These are phyloP conservation scores for Termitomyces sp. DNA, from an alignment of 768 basidiomycete species.

Conservation along the genomic window DNA sequence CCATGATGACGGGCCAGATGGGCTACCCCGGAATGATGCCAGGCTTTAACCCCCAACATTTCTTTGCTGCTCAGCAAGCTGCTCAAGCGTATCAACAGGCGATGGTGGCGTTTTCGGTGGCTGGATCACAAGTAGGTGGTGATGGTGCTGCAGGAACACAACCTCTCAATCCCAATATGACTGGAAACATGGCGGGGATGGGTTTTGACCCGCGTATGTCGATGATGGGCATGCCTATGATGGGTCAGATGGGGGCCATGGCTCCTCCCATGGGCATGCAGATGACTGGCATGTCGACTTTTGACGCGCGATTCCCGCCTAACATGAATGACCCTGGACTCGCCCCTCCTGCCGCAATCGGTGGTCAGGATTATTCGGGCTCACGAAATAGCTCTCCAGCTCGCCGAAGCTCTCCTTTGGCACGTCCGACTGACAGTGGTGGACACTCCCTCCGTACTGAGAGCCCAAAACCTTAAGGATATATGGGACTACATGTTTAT, in stretches of 20 bases:
- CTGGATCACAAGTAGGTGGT: conserved; percentile 72
- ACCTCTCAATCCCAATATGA: conserved; percentile 56
- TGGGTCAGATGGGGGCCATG: conserved; percentile 37
- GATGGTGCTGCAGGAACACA: conserved; percentile 43
- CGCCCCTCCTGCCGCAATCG: conserved; percentile 33
- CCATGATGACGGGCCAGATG: conserved; percentile 49
- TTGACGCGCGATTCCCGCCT: conserved; percentile 58
- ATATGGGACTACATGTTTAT: neutral
- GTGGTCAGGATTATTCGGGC: conserved; percentile 32
- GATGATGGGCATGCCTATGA: conserved; percentile 78
- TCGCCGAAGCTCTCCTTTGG: conserved; percentile 53
- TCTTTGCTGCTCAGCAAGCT: conserved; percentile 85
- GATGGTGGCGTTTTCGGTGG: conserved; percentile 77
- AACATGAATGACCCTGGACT: conserved; percentile 33
- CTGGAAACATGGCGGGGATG: conserved; percentile 35
- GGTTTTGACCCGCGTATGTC: conserved; percentile 76
- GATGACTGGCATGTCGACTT: conserved; percentile 62
- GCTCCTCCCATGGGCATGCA: conserved; percentile 43
- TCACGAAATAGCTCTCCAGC: conserved; percentile 54
- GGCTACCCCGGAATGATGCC: conserved; percentile 62
- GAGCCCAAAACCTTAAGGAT: conserved; percentile 32
- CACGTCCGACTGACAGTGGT: conserved; percentile 29
- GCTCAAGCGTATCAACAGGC: conserved; percentile 88
- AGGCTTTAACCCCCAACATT: conserved; percentile 68
- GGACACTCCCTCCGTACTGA: conserved; percentile 32